These are phyloP conservation scores for Russula olivacea DNA, from an alignment of 768 basidiomycete genomes.

Conservation along the genomic window DNA sequence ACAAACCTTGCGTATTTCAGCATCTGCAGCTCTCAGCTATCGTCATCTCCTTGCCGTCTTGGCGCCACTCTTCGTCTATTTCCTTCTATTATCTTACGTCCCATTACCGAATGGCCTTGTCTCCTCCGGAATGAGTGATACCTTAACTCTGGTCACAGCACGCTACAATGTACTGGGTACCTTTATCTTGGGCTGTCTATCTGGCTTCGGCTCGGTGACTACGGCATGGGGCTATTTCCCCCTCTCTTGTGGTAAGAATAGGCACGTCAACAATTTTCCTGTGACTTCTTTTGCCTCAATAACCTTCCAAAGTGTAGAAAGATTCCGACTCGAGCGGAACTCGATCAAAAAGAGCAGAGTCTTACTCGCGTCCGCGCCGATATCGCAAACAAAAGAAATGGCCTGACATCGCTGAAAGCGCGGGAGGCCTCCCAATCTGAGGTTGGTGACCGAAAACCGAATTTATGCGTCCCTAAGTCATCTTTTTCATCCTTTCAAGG, in stretches of 20 bases:
- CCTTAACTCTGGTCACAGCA: conserved; percentile 39
- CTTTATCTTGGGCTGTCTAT: conserved; percentile 69
- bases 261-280: conserved; percentile 22
- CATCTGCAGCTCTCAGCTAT: conserved; percentile 1
- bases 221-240: conserved; percentile 60
- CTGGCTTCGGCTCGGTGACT: conserved; percentile 72
- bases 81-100: conserved; percentile 58
- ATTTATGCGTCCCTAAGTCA: background rate
- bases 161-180: conserved; percentile 74
- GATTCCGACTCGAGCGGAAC: conserved; percentile 45
- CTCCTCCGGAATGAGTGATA: conserved; percentile 36
- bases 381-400: conserved; percentile 38
- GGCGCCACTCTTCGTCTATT: conserved; percentile 36
- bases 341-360: conserved; percentile 51
- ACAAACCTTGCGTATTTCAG: background rate
- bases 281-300: background rate
- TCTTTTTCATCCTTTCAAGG: conserved; percentile 13
- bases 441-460: conserved; percentile 19
- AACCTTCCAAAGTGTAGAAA: conserved; percentile 27
- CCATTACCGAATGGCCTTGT: conserved; percentile 54
- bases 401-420: conserved; percentile 28
- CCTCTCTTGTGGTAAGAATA: conserved; percentile 31
- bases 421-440: conserved; percentile 29
- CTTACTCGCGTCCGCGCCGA: conserved; percentile 57
- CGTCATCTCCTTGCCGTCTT: conserved; percentile 14